Evolutionary conservation across 2,329 filamentous ascomycete species (phyloP).

Genomic region (Bipolaris oryzae): DNA sequence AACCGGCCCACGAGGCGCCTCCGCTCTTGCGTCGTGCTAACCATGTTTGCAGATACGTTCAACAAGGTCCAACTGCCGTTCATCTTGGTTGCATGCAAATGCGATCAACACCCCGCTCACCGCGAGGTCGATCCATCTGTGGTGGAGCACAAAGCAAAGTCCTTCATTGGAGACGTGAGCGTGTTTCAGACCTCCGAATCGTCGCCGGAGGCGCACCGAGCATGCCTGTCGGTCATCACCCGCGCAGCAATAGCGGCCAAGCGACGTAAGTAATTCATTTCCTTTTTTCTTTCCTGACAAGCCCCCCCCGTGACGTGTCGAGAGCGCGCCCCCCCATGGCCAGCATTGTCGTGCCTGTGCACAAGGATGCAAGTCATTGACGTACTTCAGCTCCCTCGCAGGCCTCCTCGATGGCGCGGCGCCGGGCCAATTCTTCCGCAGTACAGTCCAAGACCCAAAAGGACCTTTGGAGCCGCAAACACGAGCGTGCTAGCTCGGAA

Average conservation of each 20-base stretch:
- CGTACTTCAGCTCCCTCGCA: conserved; percentile 37
- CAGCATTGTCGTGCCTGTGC: background rate
- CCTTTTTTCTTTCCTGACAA: conserved; percentile 11
- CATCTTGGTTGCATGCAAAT: conserved; percentile 87
- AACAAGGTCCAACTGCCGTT: conserved; percentile 75
- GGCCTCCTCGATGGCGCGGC: conserved; percentile 48
- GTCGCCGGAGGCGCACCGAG: conserved; percentile 73
- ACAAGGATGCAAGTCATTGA: conserved; percentile 23
- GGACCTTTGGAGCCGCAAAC: conserved; percentile 47
- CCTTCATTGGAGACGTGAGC: conserved; percentile 67
- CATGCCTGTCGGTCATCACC: conserved; percentile 77
- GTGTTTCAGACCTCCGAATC: conserved; percentile 75
- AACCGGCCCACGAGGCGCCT: background rate
- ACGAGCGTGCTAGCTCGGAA: conserved; percentile 57
- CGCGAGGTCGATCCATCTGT: conserved; percentile 73
- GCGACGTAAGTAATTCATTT: conserved; percentile 64
- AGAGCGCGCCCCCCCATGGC: background rate
- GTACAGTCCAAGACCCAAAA: conserved; percentile 50
- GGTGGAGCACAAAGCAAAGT: conserved; percentile 67
- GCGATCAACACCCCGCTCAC: conserved; percentile 73
- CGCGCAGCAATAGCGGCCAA: conserved; percentile 70
- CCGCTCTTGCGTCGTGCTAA: conserved; percentile 24
- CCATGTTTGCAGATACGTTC: conserved; percentile 66
- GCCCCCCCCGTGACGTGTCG: conserved; percentile 4
- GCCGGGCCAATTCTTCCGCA: conserved; percentile 54